Evolutionary conservation across 805 yeast genomes (phyloP).

Genomic region (Pichia sporocuriosa): DNA sequence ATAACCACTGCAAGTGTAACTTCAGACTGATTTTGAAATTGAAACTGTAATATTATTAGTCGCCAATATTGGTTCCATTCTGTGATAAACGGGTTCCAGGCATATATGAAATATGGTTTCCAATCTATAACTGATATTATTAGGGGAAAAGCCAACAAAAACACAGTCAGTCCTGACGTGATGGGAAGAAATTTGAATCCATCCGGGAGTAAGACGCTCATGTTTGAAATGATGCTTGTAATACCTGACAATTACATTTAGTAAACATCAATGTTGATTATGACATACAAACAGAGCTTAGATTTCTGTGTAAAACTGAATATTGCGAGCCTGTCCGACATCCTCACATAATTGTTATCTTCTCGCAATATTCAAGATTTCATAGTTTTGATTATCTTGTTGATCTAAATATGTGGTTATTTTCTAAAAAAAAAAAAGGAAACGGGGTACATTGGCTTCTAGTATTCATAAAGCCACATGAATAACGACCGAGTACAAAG

Average conservation of each 20-base stretch:
- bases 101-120: slow-evolving; percentile 37
- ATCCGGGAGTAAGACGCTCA: slow-evolving; percentile 18
- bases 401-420: neutral
- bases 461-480: too few relatives aligned
- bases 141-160: slow-evolving; percentile 34
- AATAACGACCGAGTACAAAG: too few relatives aligned
- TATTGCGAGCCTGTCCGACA: neutral
- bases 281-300: too few relatives aligned
- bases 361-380: too few relatives aligned
- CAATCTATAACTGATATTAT: slow-evolving; percentile 36
- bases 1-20: slow-evolving; percentile 39
- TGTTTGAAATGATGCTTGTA: neutral
- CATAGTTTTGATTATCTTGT: neutral
- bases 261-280: too few relatives aligned
- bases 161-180: slow-evolving; percentile 31
- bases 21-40: slow-evolving; percentile 57
- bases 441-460: too few relatives aligned
- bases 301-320: too few relatives aligned
- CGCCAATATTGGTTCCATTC: slow-evolving; percentile 57
- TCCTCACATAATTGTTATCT: neutral
- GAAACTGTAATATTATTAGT: slow-evolving; percentile 39
- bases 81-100: slow-evolving; percentile 47
- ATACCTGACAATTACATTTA: too few relatives aligned
- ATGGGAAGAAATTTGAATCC: slow-evolving; percentile 35
- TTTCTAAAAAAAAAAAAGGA: neutral